Evolutionary conservation across 1,139 yeast genomes (phyloP).

Genomic region (Magnusiomyces magnusii): DNA sequence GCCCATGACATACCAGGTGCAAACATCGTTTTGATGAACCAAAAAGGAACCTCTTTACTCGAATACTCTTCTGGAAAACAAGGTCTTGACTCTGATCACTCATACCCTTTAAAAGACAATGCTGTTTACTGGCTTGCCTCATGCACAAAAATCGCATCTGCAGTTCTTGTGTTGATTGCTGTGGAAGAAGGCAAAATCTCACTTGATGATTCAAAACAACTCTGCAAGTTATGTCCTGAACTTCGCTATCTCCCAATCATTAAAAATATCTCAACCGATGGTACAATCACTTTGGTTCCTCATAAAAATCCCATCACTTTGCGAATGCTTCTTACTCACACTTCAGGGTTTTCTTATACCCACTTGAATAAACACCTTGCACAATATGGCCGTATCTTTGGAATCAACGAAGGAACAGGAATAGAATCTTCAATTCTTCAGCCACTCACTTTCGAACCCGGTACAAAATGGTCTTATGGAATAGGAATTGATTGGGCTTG

Average conservation of each 20-base stretch:
- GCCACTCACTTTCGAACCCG: slow-evolving; percentile 49
- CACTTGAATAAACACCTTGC: slow-evolving; percentile 27
- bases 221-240: slow-evolving; percentile 37
- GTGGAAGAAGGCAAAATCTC: slow-evolving; percentile 40
- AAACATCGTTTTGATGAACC: too few relatives aligned
- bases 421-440: slow-evolving; percentile 20
- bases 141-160: slow-evolving; percentile 44
- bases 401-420: slow-evolving; percentile 11
- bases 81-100: slow-evolving; percentile 18
- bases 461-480: slow-evolving; percentile 46
- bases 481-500: slow-evolving; percentile 49
- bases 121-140: slow-evolving; percentile 38
- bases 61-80: slow-evolving; percentile 19
- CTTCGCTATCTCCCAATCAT: slow-evolving; percentile 25
- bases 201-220: slow-evolving; percentile 33
- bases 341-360: slow-evolving; percentile 28
- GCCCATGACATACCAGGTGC: too few relatives aligned
- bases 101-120: slow-evolving; percentile 26
- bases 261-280: slow-evolving; percentile 34
- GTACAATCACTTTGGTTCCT: slow-evolving; percentile 28
- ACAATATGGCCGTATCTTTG: slow-evolving; percentile 6
- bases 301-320: slow-evolving; percentile 39
- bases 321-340: slow-evolving; percentile 44
- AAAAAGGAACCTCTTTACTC: neutral
- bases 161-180: slow-evolving; percentile 41